Evolutionary conservation across 148 eudicot genomes (phyloP).

Genomic region (Mesembryanthemum crystallinum): DNA sequence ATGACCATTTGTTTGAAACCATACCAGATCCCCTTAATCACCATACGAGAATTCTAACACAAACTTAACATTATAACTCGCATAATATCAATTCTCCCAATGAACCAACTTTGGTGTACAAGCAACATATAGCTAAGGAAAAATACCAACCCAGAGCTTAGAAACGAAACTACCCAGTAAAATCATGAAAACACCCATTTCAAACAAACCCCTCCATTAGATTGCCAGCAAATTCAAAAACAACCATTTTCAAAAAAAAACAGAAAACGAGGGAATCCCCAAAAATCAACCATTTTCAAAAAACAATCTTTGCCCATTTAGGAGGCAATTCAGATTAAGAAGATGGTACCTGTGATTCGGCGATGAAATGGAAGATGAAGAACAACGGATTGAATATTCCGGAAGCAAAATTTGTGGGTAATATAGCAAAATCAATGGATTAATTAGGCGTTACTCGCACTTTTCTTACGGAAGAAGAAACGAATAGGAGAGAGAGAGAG

Average conservation of each 20-base stretch:
- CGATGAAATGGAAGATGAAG: neutral
- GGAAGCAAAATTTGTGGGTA: neutral
- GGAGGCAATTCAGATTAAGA: conserved; percentile 8
- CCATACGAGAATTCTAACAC: neutral
- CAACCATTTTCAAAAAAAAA: neutral
- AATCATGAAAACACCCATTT: neutral
- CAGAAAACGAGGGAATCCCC: neutral
- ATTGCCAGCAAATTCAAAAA: neutral
- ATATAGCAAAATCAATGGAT: neutral
- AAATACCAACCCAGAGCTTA: too few species aligned
- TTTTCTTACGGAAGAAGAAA: conserved; percentile 1
- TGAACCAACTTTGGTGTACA: neutral
- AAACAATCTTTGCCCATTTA: neutral
- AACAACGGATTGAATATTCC: neutral
- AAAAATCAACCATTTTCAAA: neutral
- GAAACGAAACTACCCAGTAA: neutral
- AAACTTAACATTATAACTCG: neutral
- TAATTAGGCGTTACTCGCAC: conserved; percentile 5
- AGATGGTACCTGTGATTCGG: conserved; percentile 16
- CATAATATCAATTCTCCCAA: neutral
- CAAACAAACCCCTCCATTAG: neutral
- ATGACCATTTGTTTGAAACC: neutral
- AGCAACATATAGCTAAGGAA: too few species aligned
- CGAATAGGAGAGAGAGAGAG: neutral
- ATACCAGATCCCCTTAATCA: neutral